Base-by-base conservation (phyloP, 192 early-diverging fungal genomes). In the Funneliformis geosporum region DNA sequence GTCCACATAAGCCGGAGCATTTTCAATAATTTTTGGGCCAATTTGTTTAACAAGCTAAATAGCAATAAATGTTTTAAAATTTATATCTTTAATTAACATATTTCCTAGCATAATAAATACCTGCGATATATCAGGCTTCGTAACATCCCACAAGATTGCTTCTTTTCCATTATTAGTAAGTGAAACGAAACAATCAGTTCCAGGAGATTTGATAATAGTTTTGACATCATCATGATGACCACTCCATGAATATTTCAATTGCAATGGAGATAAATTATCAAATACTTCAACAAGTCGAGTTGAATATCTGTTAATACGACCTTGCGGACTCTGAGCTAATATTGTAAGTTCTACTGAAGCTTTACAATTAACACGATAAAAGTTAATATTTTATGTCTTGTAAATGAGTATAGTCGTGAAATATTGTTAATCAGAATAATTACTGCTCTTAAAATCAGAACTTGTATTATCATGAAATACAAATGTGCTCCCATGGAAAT, bases 211-310 rank as follows among this genome's bases (percentile, higher is more conserved):
- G 16, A 81, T 82, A 23, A 90, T 87, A n/a, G 50, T 78, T 50
- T 74, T 83, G 25, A 87, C 88, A 0, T 83, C 72, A 75, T 82
- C 79, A 66, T 87, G 85, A 81, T 93, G 94, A 11, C 92, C 93
- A 9, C 84, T 79, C 94, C 94, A 95, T 18, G 89, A 90, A 69
- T 89, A 86, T 50, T 86, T 80, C 10, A 94, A 73, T 21, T 85
- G 79, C 7, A 95, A 79, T 42, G 86, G 87, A 7, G 83, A 75
- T 65, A 84, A 84, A 18, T 81, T 86, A 33, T 91, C 91, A 79
- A 95, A 93, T 42, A 95, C 91, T 60, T 96, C 93, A 81, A 94
- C 88, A 40, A 96, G 81, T 67, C 93, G 91, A 75, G 94, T 89
- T 28, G 88, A 87, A 75, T 93, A 95, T 28, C 87, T 86, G 71